Evolutionary conservation across 352 stramenopile species (phyloP), one percentile per base, ranked within the genome.

Genomic region (Phytophthora ramorum): DNA sequence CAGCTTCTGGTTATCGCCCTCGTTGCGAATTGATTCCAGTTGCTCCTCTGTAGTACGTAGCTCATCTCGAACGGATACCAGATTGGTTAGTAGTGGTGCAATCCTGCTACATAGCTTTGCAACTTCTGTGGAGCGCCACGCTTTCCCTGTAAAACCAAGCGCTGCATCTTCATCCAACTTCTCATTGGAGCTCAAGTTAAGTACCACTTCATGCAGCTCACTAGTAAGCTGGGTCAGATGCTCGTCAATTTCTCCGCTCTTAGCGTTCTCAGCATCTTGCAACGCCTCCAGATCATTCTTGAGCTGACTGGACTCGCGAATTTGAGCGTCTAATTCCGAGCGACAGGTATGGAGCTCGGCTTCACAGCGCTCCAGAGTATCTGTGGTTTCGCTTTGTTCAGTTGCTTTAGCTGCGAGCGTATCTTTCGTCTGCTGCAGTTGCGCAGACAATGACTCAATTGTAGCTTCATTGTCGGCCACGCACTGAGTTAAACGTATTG

Each of bases 111-210:
- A 68, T 59, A 77, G 13, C 10, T 71, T 30, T 24, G 35, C 30
- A 7, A 55, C 16, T 57, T 71, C 55, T 55, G 43, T 46, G 20
- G 58, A 74, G 32, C 68, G 48, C 69, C 64, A 77, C 26, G 22
- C 7, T 60, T 50, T 68, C 3, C 9, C 34, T 2, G 6, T 26
- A 5, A 77, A 49, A 12, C 17, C 45, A 28, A 10, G 16, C 17
- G 48, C 19, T 32, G 16, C 32, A 3, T 55, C 35, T 10, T 20
- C 47, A 34, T 61, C 48, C 7, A 63, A 10, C 14, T 63, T 56
- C 12, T 34, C 46, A 32, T 35, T 44, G 9, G 48, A 50, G 16
- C 17, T n/a, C 8, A 71, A 45, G 20, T 3, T 14, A 60, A 9
- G 12, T 1, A 43, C 26, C 4, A 73, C 9, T 32, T 76, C 57